Evolutionary conservation across 2,329 filamentous ascomycete genomes (phyloP), one percentile per base, ranked within the genome.

Genomic region (Ceratocystis albifundus): DNA sequence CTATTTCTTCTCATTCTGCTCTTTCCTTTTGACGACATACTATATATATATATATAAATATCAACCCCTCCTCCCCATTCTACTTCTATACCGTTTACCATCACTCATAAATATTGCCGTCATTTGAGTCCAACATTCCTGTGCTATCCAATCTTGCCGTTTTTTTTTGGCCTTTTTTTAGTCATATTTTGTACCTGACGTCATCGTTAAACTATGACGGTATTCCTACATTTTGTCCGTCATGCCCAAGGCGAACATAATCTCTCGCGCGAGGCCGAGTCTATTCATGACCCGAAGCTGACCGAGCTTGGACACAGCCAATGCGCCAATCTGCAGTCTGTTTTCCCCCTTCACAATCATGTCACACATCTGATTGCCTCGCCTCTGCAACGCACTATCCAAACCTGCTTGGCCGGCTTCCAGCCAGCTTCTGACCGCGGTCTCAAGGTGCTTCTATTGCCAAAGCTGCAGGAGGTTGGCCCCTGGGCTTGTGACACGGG

Each of bases 191-290:
- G 2, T 28, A 62, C 20, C 0, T 55, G 8, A 10, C 20, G 17
- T 10, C 61, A 45, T 46, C 5, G n/a, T 17, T 22, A 62, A 15
- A 15, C 50, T 64, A 83, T 83, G 80, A 74, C 78, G 1, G 78
- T 80, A 30, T 83, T 79, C 55, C 77, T 89, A 70, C 84, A 88
- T 74, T 79, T 88, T 70, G 82, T 90, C 71, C 87, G 88, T 75
- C 88, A 90, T 74, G 88, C 86, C 12, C 80, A 90, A 77, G 91
- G 90, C 76, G 84, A 83, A 73, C 92, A 96, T 81, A 96, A 96
- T 75, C 82, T 94, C 72, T 80, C 72, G 69, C 72, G 78, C 30
- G 86, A 82, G 69, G 90, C 92, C 76, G 87, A 92, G 73, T 72
- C 77, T 68, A 78, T 96, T 50, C 85, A 74, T n/a, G 92, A 96